A percentile compares a stretch with the other conserved stretches of the same genome.
phyloP scores from a whole-genome alignment of 371 early-diverging fungal genomes.

The Mortierella sp. region DNA sequence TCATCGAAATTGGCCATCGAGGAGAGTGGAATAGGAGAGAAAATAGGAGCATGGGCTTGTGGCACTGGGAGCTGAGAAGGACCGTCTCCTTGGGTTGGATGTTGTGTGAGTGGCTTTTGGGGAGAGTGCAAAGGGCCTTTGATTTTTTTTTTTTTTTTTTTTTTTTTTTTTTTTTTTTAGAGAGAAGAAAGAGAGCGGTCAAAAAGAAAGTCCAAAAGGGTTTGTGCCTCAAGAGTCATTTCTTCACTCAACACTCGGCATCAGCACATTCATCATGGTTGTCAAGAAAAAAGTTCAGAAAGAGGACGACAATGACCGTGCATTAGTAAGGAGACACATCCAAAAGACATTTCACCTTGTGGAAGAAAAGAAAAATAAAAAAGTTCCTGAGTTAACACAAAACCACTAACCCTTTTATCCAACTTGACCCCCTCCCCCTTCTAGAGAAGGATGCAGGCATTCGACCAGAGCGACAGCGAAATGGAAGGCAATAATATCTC shows the following conservation, averaged over 20 bases:
- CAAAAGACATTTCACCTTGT: neutral
- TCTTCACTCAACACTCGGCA: neutral
- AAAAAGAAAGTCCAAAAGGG: neutral
- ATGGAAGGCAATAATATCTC: slow-evolving; percentile 22
- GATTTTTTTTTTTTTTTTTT: slow-evolving; percentile 15
- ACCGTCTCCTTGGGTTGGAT: too few relatives aligned
- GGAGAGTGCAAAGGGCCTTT: neutral
- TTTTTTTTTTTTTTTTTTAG: slow-evolving; percentile 7
- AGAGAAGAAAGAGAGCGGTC: too few relatives aligned
- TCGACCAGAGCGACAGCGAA: slow-evolving; percentile 48
- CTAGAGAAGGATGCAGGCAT: slow-evolving; percentile 50
- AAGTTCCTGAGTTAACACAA: neutral
- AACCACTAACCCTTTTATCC: neutral
- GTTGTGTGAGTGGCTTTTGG: too few relatives aligned
- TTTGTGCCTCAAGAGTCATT: neutral
- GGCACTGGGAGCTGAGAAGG: slow-evolving; percentile 20
- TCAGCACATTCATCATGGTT: neutral
- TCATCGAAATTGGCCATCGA: slow-evolving; percentile 53
- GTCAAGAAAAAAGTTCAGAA: slow-evolving; percentile 7
- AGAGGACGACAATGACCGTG: slow-evolving; percentile 25
- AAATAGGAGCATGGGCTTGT: slow-evolving; percentile 9
- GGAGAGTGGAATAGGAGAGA: slow-evolving; percentile 10
- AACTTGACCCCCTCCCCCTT: neutral
- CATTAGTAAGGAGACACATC: slow-evolving; percentile 13
- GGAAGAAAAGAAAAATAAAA: too few relatives aligned